phyloP scores from a whole-genome alignment of 495 filamentous ascomycete genomes.

The Penicillium mononematosum region DNA sequence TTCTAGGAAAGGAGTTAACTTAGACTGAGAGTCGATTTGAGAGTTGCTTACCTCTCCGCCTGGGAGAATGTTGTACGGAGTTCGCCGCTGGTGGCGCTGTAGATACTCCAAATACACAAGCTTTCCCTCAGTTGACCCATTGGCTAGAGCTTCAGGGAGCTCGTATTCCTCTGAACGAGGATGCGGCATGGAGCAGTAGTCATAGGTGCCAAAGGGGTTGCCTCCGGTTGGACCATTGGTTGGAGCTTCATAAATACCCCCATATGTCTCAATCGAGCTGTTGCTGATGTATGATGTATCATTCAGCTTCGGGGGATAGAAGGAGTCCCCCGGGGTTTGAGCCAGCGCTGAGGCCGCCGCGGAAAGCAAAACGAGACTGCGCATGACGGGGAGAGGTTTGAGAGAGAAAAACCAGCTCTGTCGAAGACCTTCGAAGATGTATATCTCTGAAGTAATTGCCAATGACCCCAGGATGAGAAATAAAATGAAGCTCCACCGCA shows the following conservation, averaged over 20 bases:
- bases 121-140: slow-evolving; percentile 30
- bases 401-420: not conserved
- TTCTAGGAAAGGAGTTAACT: slow-evolving; percentile 29
- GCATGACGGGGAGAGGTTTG: slow-evolving; percentile 15
- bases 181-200: slow-evolving; percentile 50
- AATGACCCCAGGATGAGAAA: not conserved
- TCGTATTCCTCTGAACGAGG: slow-evolving; percentile 37
- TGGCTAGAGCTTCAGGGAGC: slow-evolving; percentile 30
- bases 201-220: slow-evolving; percentile 32
- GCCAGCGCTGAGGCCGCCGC: slow-evolving; percentile 12
- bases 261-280: slow-evolving; percentile 40
- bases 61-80: slow-evolving; percentile 44
- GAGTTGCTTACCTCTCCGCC: slow-evolving; percentile 37
- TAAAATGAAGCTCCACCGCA: slow-evolving; percentile 1
- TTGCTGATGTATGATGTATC: slow-evolving; percentile 42
- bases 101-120: slow-evolving; percentile 44
- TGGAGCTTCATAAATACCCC: slow-evolving; percentile 40
- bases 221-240: slow-evolving; percentile 29
- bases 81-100: slow-evolving; percentile 44
- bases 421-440: not conserved
- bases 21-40: not conserved
- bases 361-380: slow-evolving; percentile 13
- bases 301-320: slow-evolving; percentile 42
- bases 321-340: slow-evolving; percentile 31
- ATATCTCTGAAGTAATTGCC: not conserved